Conservation (phyloP, 2,329 filamentous ascomycete species). For the Claviceps sp. region DNA sequence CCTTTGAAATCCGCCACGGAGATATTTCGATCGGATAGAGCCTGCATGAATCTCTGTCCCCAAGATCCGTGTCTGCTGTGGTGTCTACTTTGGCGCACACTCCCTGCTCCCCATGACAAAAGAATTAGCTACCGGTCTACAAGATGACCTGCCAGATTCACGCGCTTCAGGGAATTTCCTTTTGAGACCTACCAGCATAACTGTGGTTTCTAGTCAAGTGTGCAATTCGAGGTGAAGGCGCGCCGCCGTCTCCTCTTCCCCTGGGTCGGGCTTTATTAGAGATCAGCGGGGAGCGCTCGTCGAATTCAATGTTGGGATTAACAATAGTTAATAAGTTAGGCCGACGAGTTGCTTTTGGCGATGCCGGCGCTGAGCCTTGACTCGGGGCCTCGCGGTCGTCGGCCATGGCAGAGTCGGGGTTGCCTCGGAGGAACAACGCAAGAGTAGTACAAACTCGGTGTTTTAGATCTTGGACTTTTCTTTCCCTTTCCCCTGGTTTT, state of each 20-base stretch:
- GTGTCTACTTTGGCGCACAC: conserved; percentile 27
- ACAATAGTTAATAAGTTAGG: conserved; percentile 14
- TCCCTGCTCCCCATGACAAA: conserved; percentile 16
- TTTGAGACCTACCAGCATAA: conserved; percentile 23
- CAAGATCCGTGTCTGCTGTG: conserved; percentile 47
- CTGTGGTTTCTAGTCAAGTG: conserved; percentile 28
- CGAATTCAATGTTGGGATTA: conserved; percentile 19
- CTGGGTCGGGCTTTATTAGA: conserved; percentile 27
- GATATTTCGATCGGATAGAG: conserved; percentile 43
- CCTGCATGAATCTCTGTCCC: conserved; percentile 47
- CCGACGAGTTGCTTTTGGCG: conserved; percentile 19
- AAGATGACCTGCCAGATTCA: background rate
- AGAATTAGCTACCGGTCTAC: background rate
- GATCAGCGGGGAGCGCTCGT: conserved; percentile 31
- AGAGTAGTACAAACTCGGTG: background rate
- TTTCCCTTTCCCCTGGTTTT: too few species aligned
- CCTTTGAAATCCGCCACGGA: conserved; percentile 51
- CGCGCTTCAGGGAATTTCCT: background rate
- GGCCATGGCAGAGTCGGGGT: conserved; percentile 14
- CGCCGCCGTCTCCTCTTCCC: conserved; percentile 24
- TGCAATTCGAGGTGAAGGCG: conserved; percentile 15
- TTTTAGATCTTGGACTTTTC: background rate
- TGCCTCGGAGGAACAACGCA: background rate
- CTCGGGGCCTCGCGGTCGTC: conserved; percentile 16
- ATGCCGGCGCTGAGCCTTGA: conserved; percentile 19